Base-by-base conservation (phyloP, 1,284 basidiomycete genomes). In the Cryptococcus sp. region DNA sequence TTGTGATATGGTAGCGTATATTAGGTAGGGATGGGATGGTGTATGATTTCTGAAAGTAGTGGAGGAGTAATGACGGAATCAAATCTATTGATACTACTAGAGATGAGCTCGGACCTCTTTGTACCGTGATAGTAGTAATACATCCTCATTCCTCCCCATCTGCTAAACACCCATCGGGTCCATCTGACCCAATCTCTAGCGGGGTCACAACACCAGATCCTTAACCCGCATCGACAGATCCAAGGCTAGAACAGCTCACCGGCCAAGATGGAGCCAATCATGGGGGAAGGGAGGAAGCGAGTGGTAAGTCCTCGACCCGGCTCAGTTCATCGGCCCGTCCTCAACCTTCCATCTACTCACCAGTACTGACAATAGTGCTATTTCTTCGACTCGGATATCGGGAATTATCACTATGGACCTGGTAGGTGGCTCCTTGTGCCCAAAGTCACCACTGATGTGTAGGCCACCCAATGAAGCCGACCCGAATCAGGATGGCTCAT, bases 331-430 rank as follows among this genome's bases (percentile, higher is more conserved):
- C 28, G 21, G 28, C 28, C 18, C 2, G 4, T n/a, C n/a, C n/a
- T n/a, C n/a, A n/a, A n/a, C n/a, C n/a, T n/a, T n/a, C n/a, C n/a
- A n/a, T n/a, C n/a, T n/a, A n/a, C n/a, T n/a, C n/a, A n/a, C 10
- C 34, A n/a, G 34, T 10, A 36, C 34, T 36, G 34, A 36, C 34
- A 36, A 10, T 23, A 94, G 91, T 94, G 91, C 72, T 94, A 94
- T 78, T 94, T 94, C 79, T 94, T 91, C 76, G 96, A 99, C 77
- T 96, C 92, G 18, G 96, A 98, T 74, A 91, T 96, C 69, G 93
- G 93, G 42, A 93, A 93, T 53, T 98, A 96, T 74, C 93, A 98
- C 74, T 98, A 98, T 85, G 93, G 93, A 2, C 92, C 93, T 42
- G 93, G 93, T 43, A 85, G 88, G 69, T 55, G n/a, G n/a, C n/a